phyloP scores from a whole-genome alignment of 140 eudicot genomes.

The Ambrosia hybrid region DNA sequence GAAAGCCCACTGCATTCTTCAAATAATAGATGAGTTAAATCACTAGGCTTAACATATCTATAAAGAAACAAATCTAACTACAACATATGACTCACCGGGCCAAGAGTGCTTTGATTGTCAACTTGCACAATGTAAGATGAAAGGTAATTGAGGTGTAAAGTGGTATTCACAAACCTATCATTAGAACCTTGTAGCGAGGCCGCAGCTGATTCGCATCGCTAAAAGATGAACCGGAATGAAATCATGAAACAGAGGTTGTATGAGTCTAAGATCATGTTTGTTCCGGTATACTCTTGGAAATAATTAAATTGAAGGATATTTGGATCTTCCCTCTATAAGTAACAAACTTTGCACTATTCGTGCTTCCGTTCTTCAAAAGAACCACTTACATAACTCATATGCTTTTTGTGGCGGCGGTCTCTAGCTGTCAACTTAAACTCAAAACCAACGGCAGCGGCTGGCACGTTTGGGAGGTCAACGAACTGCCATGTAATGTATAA shows the following conservation, averaged over 20 bases:
- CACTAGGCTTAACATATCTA: constrained; percentile 6
- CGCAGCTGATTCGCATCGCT: constrained; percentile 57
- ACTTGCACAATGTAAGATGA: constrained; percentile 77
- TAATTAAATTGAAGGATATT: constrained; percentile 79
- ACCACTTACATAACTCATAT: constrained; percentile 76
- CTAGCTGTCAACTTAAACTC: constrained; percentile 78
- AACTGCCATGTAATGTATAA: constrained; percentile 77
- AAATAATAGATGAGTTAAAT: constrained; percentile 40
- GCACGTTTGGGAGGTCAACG: constrained; percentile 69
- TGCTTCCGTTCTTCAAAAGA: constrained; percentile 60
- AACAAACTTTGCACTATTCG: constrained; percentile 44
- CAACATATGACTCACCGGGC: constrained; percentile 68
- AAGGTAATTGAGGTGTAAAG: constrained; percentile 64
- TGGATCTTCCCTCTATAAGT: constrained; percentile 77
- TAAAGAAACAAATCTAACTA: neutral
- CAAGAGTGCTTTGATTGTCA: constrained; percentile 66
- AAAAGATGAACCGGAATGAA: constrained; percentile 78
- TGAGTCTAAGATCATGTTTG: constrained; percentile 66
- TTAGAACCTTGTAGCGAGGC: constrained; percentile 59
- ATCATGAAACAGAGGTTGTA: constrained; percentile 91
- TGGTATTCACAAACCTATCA: constrained; percentile 72
- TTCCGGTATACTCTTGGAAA: constrained; percentile 79
- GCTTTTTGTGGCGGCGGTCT: constrained; percentile 49
- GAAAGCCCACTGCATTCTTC: constrained; percentile 87
- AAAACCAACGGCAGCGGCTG: constrained; percentile 85